These are phyloP conservation scores for Pseudoturritis turrita DNA, from an alignment of 345 rosid species.

Conservation along the genomic window DNA sequence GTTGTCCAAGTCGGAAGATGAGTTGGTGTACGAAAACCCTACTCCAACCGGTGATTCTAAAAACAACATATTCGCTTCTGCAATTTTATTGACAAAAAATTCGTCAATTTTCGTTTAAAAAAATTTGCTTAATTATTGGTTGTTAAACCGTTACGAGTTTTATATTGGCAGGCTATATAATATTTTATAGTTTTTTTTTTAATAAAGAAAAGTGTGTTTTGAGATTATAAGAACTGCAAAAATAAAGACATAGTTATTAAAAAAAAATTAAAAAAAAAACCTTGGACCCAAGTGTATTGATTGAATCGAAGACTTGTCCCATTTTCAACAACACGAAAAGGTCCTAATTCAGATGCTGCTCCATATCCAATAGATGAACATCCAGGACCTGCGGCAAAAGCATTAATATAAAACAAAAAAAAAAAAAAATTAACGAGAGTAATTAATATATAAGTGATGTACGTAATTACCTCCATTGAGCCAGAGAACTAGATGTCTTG, in stretches of 20 bases:
- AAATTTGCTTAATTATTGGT: background rate
- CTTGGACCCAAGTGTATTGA: constrained; percentile 55
- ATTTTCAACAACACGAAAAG: constrained; percentile 45
- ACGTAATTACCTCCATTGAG: constrained; percentile 60
- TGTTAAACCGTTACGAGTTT: background rate
- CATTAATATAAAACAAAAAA: background rate
- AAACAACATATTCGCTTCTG: constrained; percentile 61
- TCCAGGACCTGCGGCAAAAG: constrained; percentile 47
- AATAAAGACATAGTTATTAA: background rate
- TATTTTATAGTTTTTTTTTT: too few relatives aligned
- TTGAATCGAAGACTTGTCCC: constrained; percentile 44
- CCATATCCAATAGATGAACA: constrained; percentile 70
- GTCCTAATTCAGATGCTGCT: constrained; percentile 59
- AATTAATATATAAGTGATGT: background rate
- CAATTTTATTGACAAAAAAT: background rate
- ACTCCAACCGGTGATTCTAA: constrained; percentile 70
- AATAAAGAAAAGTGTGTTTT: too few relatives aligned
- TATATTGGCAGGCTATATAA: background rate
- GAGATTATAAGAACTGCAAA: too few relatives aligned
- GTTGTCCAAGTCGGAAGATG: constrained; percentile 44
- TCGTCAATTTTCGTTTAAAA: background rate
- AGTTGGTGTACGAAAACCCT: constrained; percentile 68
- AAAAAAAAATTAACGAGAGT: background rate
- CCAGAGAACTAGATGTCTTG: constrained; percentile 64
- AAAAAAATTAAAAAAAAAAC: constrained; percentile 18